Evolutionary conservation across 768 basidiomycete species (phyloP).

Genomic region (Russula sp.): DNA sequence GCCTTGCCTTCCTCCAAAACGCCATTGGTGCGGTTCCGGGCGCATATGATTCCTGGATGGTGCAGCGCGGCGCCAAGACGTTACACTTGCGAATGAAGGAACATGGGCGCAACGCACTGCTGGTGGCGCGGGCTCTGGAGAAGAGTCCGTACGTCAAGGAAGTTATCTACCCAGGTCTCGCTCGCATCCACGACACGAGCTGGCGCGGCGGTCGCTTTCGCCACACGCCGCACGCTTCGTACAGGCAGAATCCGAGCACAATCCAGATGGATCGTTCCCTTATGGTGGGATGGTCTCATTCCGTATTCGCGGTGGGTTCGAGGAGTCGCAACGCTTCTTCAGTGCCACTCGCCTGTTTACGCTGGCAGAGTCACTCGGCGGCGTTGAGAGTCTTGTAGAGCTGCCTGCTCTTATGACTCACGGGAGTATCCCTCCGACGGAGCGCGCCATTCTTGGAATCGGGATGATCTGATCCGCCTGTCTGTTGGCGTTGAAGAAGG

Average conservation of each 20-base stretch:
- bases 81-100: slow-evolving; percentile 83
- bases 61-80: slow-evolving; percentile 88
- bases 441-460: slow-evolving; percentile 71
- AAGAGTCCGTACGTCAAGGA: slow-evolving; percentile 59
- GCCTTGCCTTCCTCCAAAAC: slow-evolving; percentile 86
- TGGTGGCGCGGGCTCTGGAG: slow-evolving; percentile 62
- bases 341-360: slow-evolving; percentile 63
- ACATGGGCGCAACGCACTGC: slow-evolving; percentile 81
- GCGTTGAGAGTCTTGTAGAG: slow-evolving; percentile 89
- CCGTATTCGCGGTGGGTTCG: slow-evolving; percentile 51
- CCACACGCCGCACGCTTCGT: slow-evolving; percentile 70
- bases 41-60: slow-evolving; percentile 86
- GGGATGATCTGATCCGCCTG: slow-evolving; percentile 73
- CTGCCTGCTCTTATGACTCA: slow-evolving; percentile 90
- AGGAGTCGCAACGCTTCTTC: slow-evolving; percentile 65
- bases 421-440: slow-evolving; percentile 64
- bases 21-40: slow-evolving; percentile 82
- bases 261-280: slow-evolving; percentile 61
- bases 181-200: slow-evolving; percentile 61
- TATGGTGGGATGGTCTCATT: slow-evolving; percentile 89
- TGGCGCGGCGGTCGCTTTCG: slow-evolving; percentile 61
- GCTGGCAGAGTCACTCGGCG: slow-evolving; percentile 87
- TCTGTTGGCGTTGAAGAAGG: slow-evolving; percentile 87
- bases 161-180: slow-evolving; percentile 85
- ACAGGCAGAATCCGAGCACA: slow-evolving; percentile 37